Conservation (phyloP, 495 filamentous ascomycete genomes). For the Trichoderma parareesei region DNA sequence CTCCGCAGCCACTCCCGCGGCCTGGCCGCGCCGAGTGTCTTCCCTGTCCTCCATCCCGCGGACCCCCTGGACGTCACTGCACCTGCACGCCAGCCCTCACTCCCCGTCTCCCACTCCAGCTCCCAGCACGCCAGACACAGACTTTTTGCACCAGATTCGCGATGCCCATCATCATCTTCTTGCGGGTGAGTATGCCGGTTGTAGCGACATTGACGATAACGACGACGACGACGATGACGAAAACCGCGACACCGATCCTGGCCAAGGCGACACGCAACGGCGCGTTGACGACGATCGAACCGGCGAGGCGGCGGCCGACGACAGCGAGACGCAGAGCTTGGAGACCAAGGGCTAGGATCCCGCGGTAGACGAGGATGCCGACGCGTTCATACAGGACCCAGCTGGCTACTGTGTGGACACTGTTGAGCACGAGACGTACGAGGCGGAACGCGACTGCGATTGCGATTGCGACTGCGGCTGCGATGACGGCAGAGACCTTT, state of each 20-base stretch:
- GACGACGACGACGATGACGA: constrained; percentile 16
- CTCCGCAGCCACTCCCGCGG: constrained; percentile 20
- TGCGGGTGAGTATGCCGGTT: constrained; percentile 46
- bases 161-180: constrained; percentile 46
- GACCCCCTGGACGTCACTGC: constrained; percentile 21
- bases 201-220: constrained; percentile 5
- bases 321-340: background rate
- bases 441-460: background rate
- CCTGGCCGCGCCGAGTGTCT: constrained; percentile 32
- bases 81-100: constrained; percentile 19
- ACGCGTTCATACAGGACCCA: constrained; percentile 19
- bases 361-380: constrained; percentile 13
- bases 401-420: background rate
- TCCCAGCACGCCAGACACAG: constrained; percentile 25
- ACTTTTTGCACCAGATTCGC: background rate
- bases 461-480: background rate
- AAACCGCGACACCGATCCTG: constrained; percentile 19
- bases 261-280: constrained; percentile 16
- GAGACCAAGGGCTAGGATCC: background rate
- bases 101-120: constrained; percentile 30
- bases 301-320: background rate
- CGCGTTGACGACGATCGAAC: constrained; percentile 13
- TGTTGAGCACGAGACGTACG: background rate
- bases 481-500: background rate
- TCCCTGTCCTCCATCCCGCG: constrained; percentile 22